Evolutionary conservation across 306 rosid species (phyloP).

Genomic region (Ziziphus jujuba): DNA sequence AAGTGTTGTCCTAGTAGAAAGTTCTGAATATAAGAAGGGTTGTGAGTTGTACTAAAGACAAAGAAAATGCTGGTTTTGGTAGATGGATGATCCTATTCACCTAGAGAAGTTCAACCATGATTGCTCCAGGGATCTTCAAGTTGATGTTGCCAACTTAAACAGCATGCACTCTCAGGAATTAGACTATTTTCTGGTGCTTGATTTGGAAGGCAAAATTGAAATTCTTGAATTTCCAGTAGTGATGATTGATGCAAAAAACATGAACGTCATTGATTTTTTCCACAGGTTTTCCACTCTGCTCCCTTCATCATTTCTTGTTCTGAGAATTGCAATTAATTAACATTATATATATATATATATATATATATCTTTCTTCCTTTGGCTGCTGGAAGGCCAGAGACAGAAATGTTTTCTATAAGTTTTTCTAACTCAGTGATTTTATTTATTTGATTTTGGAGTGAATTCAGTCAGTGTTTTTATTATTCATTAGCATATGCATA

Average conservation of each 20-base stretch:
- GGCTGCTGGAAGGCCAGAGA: neutral
- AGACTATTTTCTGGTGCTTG: slow-evolving; percentile 90
- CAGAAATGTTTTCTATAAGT: too few relatives aligned
- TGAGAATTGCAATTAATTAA: neutral
- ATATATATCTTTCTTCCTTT: neutral
- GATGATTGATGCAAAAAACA: slow-evolving; percentile 60
- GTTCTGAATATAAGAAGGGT: neutral
- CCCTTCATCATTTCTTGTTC: slow-evolving; percentile 19
- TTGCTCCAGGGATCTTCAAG: slow-evolving; percentile 72
- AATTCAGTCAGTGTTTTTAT: too few relatives aligned
- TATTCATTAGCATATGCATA: neutral
- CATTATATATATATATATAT: too few relatives aligned
- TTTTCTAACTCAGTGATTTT: too few relatives aligned
- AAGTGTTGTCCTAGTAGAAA: neutral
- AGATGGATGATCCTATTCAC: slow-evolving; percentile 87
- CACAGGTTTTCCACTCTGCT: slow-evolving; percentile 73
- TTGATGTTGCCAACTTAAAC: slow-evolving; percentile 40
- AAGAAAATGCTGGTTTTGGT: slow-evolving; percentile 17
- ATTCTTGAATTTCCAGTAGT: slow-evolving; percentile 96
- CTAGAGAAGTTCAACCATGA: slow-evolving; percentile 75
- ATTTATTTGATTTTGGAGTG: too few relatives aligned
- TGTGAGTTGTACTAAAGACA: slow-evolving; percentile 8
- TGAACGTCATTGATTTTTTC: slow-evolving; percentile 72
- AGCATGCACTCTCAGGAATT: slow-evolving; percentile 47
- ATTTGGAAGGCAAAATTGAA: slow-evolving; percentile 95